Base-by-base conservation (phyloP, 805 yeast genomes). In the Yamadazyma takamatsuzukensis region DNA sequence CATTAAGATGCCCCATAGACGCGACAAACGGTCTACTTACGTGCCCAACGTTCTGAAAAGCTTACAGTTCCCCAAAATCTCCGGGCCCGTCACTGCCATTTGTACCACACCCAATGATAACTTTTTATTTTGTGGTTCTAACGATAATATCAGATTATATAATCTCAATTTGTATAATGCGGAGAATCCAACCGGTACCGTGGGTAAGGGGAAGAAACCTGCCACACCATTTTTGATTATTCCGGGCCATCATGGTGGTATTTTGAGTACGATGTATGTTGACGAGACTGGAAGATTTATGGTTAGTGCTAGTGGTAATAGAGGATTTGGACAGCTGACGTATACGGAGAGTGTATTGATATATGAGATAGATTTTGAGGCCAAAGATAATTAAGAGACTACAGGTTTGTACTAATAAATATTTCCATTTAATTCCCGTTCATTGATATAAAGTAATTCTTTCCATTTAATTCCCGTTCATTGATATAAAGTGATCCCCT, bases 181-280 rank as follows among this genome's bases (percentile, higher is more conserved):
- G 23, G 51, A 48, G n/a, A 33, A 41, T 19, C 44, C 51, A 2
- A 42, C 54, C 17, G 25, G 40, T 32, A 37, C 49, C 29, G 35
- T 36, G 2, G 35, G 32, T 24, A 24, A 24, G 29, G 43, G 23
- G 15, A 16, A 26, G 4, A 28, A 27, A 11, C 39, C 57, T 40
- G 72, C 69, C 17, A 69, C 82, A 6, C 97, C 97, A 12, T 93
- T 90, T 52, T 70, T 81, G 54, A 89, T 94, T 46, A 73, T 93
- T 8, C 96, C 98, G 0, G 97, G 98, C 1, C 97, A 93, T 56
- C 96, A 86, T 51, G 97, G 98, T 30, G 96, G 97, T 17, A 76
- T 78, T 3, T 64, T 93, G 21, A 83, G 95, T 29, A 77, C 78
- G 32, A 62, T 93, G 41, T 68, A 76, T 34, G 80, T 89, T 15